Percentiles rank a stretch among this genome's conserved stretches.
phyloP scores from a whole-genome alignment of 345 rosid species.

The Euphorbia pulcherrima region DNA sequence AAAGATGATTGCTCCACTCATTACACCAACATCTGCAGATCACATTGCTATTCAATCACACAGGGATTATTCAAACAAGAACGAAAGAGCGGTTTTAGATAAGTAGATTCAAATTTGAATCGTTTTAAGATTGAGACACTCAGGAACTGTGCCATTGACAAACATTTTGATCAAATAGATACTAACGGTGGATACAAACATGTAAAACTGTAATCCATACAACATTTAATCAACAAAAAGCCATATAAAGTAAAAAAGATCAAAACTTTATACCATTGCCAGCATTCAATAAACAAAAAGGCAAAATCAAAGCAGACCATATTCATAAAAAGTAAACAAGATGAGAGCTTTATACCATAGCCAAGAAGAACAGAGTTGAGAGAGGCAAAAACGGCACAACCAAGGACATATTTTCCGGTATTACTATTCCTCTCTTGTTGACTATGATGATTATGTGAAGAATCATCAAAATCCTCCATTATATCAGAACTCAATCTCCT shows the following conservation, averaged over 20 bases:
- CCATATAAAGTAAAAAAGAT: neutral
- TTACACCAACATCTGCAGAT: slow-evolving; percentile 82
- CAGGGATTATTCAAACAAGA: neutral
- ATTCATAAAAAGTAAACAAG: neutral
- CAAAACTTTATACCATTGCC: slow-evolving; percentile 62
- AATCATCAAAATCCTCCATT: slow-evolving; percentile 15
- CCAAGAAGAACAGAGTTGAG: slow-evolving; percentile 88
- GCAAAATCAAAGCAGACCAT: neutral
- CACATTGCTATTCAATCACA: neutral
- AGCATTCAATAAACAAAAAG: too few relatives aligned
- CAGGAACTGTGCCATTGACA: too few relatives aligned
- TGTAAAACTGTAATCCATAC: too few relatives aligned
- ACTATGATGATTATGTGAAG: slow-evolving; percentile 13
- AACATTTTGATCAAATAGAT: too few relatives aligned
- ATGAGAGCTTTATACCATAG: slow-evolving; percentile 47
- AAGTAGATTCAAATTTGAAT: too few relatives aligned
- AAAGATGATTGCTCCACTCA: slow-evolving; percentile 93
- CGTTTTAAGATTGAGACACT: too few relatives aligned
- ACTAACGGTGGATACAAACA: too few relatives aligned
- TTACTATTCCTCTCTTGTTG: slow-evolving; percentile 6
- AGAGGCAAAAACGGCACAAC: slow-evolving; percentile 84
- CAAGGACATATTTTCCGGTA: slow-evolving; percentile 37
- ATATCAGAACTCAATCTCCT: slow-evolving; percentile 62
- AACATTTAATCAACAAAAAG: too few relatives aligned
- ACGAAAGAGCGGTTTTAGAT: neutral